These are phyloP conservation scores for Phytophthora meadii DNA, from an alignment of 352 stramenopile species.

Conservation along the genomic window DNA sequence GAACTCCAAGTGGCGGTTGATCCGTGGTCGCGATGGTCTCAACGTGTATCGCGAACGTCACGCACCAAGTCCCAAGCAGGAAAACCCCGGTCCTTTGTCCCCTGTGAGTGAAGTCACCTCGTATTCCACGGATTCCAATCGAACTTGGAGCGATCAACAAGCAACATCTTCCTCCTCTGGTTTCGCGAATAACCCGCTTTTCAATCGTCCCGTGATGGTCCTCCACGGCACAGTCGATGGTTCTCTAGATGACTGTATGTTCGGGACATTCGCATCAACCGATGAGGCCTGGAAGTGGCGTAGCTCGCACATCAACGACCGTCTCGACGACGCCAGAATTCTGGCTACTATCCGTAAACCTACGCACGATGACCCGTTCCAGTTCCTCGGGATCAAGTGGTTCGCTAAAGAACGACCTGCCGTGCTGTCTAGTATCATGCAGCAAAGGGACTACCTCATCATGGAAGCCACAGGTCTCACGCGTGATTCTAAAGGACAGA, in stretches of 20 bases:
- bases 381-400: conserved; percentile 57
- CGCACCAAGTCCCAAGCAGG: conserved; percentile 6
- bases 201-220: conserved; percentile 42
- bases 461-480: conserved; percentile 29
- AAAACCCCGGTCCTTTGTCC: background rate
- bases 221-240: conserved; percentile 52
- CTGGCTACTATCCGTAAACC: conserved; percentile 46
- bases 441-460: conserved; percentile 49
- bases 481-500: conserved; percentile 28
- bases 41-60: conserved; percentile 36
- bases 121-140: conserved; percentile 14
- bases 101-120: conserved; percentile 5
- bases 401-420: conserved; percentile 40
- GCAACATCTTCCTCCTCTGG: conserved; percentile 7
- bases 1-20: conserved; percentile 43
- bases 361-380: conserved; percentile 49
- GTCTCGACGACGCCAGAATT: conserved; percentile 44
- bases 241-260: conserved; percentile 56
- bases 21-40: conserved; percentile 47
- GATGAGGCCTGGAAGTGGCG: conserved; percentile 49
- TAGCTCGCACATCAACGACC: conserved; percentile 55
- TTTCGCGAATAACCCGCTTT: conserved; percentile 21
- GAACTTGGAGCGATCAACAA: conserved; percentile 13
- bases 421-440: conserved; percentile 39
- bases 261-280: conserved; percentile 48